Evolutionary conservation across 2,329 filamentous ascomycete species (phyloP), one percentile per base, ranked within the genome.

Genomic region (Trichophyton simii): DNA sequence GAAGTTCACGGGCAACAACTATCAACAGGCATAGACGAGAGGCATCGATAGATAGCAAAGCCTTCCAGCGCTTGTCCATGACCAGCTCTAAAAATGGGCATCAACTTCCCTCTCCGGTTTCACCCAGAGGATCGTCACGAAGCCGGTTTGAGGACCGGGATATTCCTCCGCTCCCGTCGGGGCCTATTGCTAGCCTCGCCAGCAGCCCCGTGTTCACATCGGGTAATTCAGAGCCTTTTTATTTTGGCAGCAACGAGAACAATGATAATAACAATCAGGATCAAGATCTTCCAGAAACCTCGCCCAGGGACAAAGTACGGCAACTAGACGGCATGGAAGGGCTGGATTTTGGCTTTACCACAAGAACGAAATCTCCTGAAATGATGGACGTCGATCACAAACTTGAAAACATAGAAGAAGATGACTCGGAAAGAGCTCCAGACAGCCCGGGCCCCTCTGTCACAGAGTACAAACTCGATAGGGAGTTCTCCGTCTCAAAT

Each of bases 401-500:
- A 44, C 48, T 42, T 11, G 36, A 59, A 52, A 36, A 25, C n/a
- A 25, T 42, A 25, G 36, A 31, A 3, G 18, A 18, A 15, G 57
- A 44, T 22, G 31, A 50, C 2, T 36, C 36, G 7, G 42, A 41
- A n/a, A 11, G 58, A 46, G 25, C 38, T 2, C n/a, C 41, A 15
- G 36, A 25, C 18, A 38, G 62, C 36, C 61, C 64, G n/a, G 52
- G 52, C 3, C 52, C 52, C 9, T 55, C 52, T n/a, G 28, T 55
- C 2, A 5, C 52, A 5, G 44, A n/a, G 25, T 65, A 63, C 58
- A 58, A 59, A 31, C 41, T 63, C 18, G 70, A 73, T 20, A 66
- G 69, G 48, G 69, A 66, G 11, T 63, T 70, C 5, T 75, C 74
- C 0, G 68, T 74, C 11, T 75, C 74, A 3, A 74, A 72, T 52